Percentiles rank a stretch among this genome's conserved stretches.
phyloP scores from a whole-genome alignment of 352 stramenopile species.

The Globisporangium megalacanthum region DNA sequence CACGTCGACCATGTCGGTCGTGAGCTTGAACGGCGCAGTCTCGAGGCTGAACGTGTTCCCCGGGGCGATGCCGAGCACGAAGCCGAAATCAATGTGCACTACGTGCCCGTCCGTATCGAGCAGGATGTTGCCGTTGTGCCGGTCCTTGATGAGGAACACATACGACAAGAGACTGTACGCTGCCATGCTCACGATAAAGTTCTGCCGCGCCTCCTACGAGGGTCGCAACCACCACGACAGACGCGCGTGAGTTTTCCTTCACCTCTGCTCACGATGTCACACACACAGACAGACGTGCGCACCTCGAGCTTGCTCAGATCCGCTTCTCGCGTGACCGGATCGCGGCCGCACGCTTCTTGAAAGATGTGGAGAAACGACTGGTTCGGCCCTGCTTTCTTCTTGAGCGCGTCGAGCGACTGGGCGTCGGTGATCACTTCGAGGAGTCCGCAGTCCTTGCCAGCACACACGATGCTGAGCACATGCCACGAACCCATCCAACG shows the following conservation, averaged over 20 bases:
- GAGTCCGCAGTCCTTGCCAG: slow-evolving; percentile 88
- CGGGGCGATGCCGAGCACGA: slow-evolving; percentile 96
- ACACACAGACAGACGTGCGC: not conserved
- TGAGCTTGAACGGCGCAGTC: slow-evolving; percentile 97
- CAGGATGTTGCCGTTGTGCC: slow-evolving; percentile 96
- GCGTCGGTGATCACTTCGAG: slow-evolving; percentile 94
- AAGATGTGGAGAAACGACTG: slow-evolving; percentile 48
- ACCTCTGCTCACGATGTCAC: too few species aligned
- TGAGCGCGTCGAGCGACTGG: slow-evolving; percentile 94
- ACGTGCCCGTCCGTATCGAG: slow-evolving; percentile 93
- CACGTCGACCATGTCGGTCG: slow-evolving; percentile 95
- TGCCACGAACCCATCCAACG: not conserved
- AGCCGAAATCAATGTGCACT: slow-evolving; percentile 99
- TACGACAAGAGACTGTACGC: slow-evolving; percentile 97
- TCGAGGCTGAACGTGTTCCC: slow-evolving; percentile 96
- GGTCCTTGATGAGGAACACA: slow-evolving; percentile 93
- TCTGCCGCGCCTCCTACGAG: slow-evolving; percentile 83
- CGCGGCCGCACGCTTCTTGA: slow-evolving; percentile 33
- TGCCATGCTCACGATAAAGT: slow-evolving; percentile 94
- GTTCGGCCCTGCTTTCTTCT: slow-evolving; percentile 73
- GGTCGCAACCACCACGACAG: not conserved
- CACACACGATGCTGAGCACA: slow-evolving; percentile 84
- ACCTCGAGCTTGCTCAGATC: slow-evolving; percentile 39
- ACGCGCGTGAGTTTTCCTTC: too few species aligned
- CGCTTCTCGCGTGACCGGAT: slow-evolving; percentile 31